Evolutionary conservation across 2,329 filamentous ascomycete genomes (phyloP).

Genomic region (Venturia carpophila): DNA sequence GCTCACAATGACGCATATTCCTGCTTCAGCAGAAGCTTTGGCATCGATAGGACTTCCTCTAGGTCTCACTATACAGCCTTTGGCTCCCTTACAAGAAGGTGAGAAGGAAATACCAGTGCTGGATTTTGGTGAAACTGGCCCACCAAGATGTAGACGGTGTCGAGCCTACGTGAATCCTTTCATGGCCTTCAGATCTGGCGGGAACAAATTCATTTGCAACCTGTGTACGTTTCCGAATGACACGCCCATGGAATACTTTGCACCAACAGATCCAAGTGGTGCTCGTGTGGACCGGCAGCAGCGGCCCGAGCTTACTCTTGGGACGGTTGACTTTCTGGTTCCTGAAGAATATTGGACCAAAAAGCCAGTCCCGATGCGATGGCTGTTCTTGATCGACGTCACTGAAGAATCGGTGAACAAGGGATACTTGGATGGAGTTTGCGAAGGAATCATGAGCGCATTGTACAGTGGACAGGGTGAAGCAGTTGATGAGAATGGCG

Average conservation of each 20-base stretch:
- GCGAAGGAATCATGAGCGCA: conserved; percentile 76
- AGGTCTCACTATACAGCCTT: conserved; percentile 79
- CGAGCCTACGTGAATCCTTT: conserved; percentile 98
- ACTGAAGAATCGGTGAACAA: conserved; percentile 86
- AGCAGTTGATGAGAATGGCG: conserved; percentile 42
- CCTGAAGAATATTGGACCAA: conserved; percentile 99
- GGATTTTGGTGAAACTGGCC: conserved; percentile 87
- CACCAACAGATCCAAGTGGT: conserved; percentile 79
- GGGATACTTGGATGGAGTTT: conserved; percentile 83
- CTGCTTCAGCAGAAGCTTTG: conserved; percentile 70
- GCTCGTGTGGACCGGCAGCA: conserved; percentile 81
- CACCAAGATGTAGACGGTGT: conserved; percentile 85
- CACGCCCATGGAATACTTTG: conserved; percentile 84
- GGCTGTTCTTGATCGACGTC: conserved; percentile 88
- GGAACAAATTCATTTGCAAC: conserved; percentile 96
- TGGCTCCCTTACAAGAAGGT: conserved; percentile 74
- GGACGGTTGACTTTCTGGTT: conserved; percentile 92
- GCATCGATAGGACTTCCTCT: conserved; percentile 74
- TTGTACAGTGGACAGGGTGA: conserved; percentile 65
- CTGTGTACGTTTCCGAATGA: conserved; percentile 98
- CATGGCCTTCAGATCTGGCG: conserved; percentile 91
- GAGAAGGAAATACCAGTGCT: conserved; percentile 84
- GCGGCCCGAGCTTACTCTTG: conserved; percentile 79
- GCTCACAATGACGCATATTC: conserved; percentile 89
- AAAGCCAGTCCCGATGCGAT: conserved; percentile 78